Base-by-base conservation (phyloP, 345 rosid species). In the Barbarea vulgaris region DNA sequence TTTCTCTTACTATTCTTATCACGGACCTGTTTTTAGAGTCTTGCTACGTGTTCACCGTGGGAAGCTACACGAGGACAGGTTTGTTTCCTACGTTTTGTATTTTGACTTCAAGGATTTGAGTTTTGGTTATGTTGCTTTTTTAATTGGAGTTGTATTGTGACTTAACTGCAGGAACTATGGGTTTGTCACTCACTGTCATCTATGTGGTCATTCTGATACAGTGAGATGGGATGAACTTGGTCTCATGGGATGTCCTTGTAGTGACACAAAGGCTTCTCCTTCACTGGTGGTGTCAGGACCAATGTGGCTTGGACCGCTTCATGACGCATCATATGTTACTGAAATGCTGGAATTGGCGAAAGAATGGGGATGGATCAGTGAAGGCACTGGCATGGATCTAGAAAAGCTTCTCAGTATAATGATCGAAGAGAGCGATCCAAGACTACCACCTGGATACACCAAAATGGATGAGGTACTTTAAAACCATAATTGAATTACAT, bases 241-340 rank as follows among this genome's bases (percentile, higher is more conserved):
- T 70, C 76, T 64, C 62, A 83, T 90, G 33, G 72, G 83, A 37
- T 91, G 97, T 80, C 75, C 83, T 33, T 91, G 95, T 82, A 63
- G 79, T 58, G 81, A 76, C 31, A 74, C 72, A 33, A 82, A 82
- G 76, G 92, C 64, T 67, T 69, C 85, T 58, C 47, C 86, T 47
- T 83, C 90, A 5, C 73, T 81, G 10, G 81, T 80, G 19, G 87
- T 89, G 11, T 86, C 96, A 0, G 98, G 91, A 54, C 95, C 98
- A 41, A 47, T 94, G 52, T 91, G 96, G 97, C 85, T 84, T 33
- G 98, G 96, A 63, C 89, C 96, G 41, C 95, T 94, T 76, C 98
- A 91, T 56, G 75, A 79, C 24, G 82, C 82, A 31, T 57, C 84
- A n/a, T 87, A 85, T 77, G 73, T 88, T 12, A 80, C 67, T 24